Percentiles rank a stretch among this genome's conserved stretches.
Conservation (phyloP, 176 grass and related monocot genomes). For the Poa pratensis region DNA sequence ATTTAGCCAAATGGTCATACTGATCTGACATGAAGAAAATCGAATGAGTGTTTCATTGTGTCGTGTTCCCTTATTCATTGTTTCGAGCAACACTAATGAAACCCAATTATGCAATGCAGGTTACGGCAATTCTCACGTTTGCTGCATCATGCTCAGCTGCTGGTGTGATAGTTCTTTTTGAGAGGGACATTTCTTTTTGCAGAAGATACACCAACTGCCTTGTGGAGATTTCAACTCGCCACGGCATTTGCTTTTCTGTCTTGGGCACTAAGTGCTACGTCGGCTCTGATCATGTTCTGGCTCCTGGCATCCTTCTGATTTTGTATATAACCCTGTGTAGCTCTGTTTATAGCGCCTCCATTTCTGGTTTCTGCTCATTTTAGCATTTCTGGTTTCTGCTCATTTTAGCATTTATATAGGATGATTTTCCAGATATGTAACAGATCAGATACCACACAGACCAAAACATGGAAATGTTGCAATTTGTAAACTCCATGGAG, state of each 20-base stretch:
- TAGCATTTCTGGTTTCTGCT: conserved; percentile 17
- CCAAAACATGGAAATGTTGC: conserved; percentile 28
- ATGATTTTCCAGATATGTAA: conserved; percentile 24
- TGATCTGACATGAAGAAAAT: conserved; percentile 23
- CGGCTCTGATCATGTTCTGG: conserved; percentile 92
- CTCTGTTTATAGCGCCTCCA: conserved; percentile 48
- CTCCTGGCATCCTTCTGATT: conserved; percentile 67
- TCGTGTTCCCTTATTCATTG: neutral
- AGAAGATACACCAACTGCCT: conserved; percentile 63
- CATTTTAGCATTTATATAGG: conserved; percentile 23
- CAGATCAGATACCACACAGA: neutral
- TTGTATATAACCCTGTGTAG: conserved; percentile 35
- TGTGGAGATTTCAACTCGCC: conserved; percentile 69
- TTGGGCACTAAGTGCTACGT: conserved; percentile 75
- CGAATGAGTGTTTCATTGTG: neutral
- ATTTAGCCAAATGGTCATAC: conserved; percentile 3
- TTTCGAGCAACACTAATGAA: conserved; percentile 16
- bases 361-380: conserved; percentile 9
- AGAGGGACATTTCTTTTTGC: conserved; percentile 72
- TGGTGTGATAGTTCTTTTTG: conserved; percentile 80
- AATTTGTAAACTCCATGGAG: conserved; percentile 36
- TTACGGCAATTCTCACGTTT: conserved; percentile 77
- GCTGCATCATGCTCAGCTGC: conserved; percentile 86
- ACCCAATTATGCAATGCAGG: conserved; percentile 51
- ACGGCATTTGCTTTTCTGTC: conserved; percentile 78